phyloP scores from a whole-genome alignment of 2,329 filamentous ascomycete genomes.

The Phyllosticta ampelicida region DNA sequence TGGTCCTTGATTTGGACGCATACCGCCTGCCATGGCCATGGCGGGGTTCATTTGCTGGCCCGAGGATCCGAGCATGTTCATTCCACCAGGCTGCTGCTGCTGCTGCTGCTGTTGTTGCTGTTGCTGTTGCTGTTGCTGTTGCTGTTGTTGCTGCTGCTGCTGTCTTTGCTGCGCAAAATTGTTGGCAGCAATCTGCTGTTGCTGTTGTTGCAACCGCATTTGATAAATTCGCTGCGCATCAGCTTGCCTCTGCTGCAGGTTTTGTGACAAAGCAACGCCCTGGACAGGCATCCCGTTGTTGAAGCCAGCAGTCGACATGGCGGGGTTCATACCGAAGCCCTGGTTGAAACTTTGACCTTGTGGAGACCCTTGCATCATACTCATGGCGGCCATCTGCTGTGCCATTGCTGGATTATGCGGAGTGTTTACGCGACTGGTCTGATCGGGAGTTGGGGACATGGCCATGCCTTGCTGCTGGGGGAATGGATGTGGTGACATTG shows the following conservation, averaged over 20 bases:
- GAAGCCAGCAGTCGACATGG: constrained; percentile 16
- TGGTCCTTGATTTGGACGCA: constrained; percentile 10
- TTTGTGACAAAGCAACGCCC: constrained; percentile 39
- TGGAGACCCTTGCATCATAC: constrained; percentile 22
- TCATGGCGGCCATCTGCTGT: constrained; percentile 29
- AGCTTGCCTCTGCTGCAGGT: constrained; percentile 39
- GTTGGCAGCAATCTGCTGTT: constrained; percentile 46
- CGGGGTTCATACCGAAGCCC: constrained; percentile 24
- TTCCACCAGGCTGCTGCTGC: constrained; percentile 27
- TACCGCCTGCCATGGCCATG: constrained; percentile 10
- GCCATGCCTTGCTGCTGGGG: constrained; percentile 65
- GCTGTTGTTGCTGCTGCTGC: constrained; percentile 23
- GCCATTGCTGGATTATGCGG: constrained; percentile 51
- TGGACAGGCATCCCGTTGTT: constrained; percentile 38
- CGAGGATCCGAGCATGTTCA: constrained; percentile 22
- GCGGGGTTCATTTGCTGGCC: constrained; percentile 19
- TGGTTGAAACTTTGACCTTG: constrained; percentile 28
- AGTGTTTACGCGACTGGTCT: constrained; percentile 45
- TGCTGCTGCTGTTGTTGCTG: constrained; percentile 28
- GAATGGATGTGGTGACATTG: constrained; percentile 85
- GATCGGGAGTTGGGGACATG: constrained; percentile 64
- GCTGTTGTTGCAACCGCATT: constrained; percentile 68
- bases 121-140: constrained; percentile 61
- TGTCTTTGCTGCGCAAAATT: constrained; percentile 28
- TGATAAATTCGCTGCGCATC: constrained; percentile 74